A percentile compares a stretch with the other conserved stretches of the same genome.
These are phyloP conservation scores for Fusarium sambucinum DNA, from an alignment of 2,329 filamentous ascomycete genomes.

Conservation along the genomic window DNA sequence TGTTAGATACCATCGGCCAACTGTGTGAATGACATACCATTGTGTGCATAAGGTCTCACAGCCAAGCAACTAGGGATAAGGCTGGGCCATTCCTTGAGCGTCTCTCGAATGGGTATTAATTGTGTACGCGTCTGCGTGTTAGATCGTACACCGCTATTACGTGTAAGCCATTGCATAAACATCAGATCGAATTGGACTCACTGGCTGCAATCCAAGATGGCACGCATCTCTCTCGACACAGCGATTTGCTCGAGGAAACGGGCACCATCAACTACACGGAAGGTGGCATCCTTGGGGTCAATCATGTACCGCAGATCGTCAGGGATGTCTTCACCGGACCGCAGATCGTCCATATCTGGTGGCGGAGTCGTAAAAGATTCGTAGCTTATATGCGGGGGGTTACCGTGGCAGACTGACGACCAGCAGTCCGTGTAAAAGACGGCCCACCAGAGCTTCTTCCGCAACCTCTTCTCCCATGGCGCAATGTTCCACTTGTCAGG, in stretches of 20 bases:
- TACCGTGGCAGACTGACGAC: slow-evolving; percentile 61
- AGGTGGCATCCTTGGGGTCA: slow-evolving; percentile 49
- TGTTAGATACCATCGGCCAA: slow-evolving; percentile 18
- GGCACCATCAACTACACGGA: slow-evolving; percentile 53
- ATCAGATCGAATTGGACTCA: slow-evolving; percentile 36
- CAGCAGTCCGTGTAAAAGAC: slow-evolving; percentile 58
- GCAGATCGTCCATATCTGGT: slow-evolving; percentile 57
- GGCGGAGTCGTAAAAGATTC: slow-evolving; percentile 57
- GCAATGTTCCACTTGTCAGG: slow-evolving; percentile 57
- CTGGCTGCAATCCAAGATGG: slow-evolving; percentile 53
- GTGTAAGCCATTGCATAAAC: slow-evolving; percentile 10
- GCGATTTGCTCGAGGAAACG: slow-evolving; percentile 55
- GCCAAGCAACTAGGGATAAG: slow-evolving; percentile 52
- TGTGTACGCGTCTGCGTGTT: slow-evolving; percentile 32
- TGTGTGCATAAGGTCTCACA: slow-evolving; percentile 31
- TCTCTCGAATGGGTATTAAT: slow-evolving; percentile 47
- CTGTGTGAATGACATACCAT: slow-evolving; percentile 28
- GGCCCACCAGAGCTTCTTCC: slow-evolving; percentile 62
- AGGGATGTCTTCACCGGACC: slow-evolving; percentile 58
- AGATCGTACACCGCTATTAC: slow-evolving; percentile 26
- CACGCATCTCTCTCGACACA: slow-evolving; percentile 50
- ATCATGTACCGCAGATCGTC: slow-evolving; percentile 53
- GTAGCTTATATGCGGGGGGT: slow-evolving; percentile 58
- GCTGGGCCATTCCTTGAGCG: slow-evolving; percentile 53
- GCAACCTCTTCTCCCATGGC: slow-evolving; percentile 57